Evolutionary conservation across 2,329 filamentous ascomycete genomes (phyloP), one percentile per base, ranked within the genome.

Genomic region (Penicillium sumatraense): DNA sequence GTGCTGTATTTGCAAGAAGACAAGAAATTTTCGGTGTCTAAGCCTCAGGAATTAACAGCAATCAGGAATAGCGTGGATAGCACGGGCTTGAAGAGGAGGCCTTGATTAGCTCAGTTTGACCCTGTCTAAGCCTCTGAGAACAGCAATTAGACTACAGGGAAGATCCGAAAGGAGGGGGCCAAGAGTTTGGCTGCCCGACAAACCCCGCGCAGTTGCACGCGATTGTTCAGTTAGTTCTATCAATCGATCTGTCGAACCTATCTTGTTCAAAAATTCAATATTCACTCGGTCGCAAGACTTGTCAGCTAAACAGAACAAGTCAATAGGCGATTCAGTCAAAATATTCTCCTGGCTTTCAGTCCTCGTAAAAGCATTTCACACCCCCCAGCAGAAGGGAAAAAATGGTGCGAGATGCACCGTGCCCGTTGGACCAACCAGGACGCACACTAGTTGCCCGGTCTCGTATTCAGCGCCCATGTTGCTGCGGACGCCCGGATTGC

Each of bases 391-490:
- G 6, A 7, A 42, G 24, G 13, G 13, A 27, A 31, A 20, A 31
- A 16, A 31, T 20, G 24, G 18, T 16, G 40, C 24, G 23, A 29
- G 20, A 31, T 45, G 41, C 41, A 45, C 46, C 29, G 23, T 9
- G 36, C 14, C 16, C 10, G n/a, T 46, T 18, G 29, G 36, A 44
- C 61, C 59, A 63, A 63, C 62, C 53, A 58, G 35, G 24, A 42
- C 11, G 35, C 18, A 8, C 13, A n/a, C 13, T 24, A 20, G 16
- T 35, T 52, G 51, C 53, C 52, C 51, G 8, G 11, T 49, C 58
- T 62, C 61, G 61, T 63, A 62, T 62, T 46, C 24, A 13, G 44
- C 40, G 54, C 55, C 60, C 54, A 36, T 36, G 44, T 42, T 46
- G 21, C 29, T 54, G 56, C 56, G 40, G 42, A 47, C 47, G 33